Evolutionary conservation across 345 rosid species (phyloP).

Genomic region (Murraya paniculata): DNA sequence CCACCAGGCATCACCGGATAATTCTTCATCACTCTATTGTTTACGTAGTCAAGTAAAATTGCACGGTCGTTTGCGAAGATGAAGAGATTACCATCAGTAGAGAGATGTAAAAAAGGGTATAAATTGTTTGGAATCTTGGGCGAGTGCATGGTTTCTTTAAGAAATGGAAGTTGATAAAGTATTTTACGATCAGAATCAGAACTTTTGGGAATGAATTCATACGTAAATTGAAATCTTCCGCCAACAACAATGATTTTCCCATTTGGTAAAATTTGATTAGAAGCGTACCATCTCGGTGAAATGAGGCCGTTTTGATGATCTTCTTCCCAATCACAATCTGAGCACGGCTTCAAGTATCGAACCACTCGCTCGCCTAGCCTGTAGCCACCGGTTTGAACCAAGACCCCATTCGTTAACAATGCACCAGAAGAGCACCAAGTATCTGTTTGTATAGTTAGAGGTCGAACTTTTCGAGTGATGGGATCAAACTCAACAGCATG

Average conservation of each 20-base stretch:
- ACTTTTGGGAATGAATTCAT: conserved; percentile 23
- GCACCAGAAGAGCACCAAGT: conserved; percentile 40
- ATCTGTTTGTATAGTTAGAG: conserved; percentile 24
- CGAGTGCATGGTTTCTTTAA: conserved; percentile 28
- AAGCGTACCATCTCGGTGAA: conserved; percentile 42
- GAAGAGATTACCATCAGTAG: conserved; percentile 44
- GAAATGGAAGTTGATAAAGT: conserved; percentile 25
- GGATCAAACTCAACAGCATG: conserved; percentile 29
- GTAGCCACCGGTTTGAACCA: conserved; percentile 41
- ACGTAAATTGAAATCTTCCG: conserved; percentile 19
- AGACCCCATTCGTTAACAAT: conserved; percentile 16
- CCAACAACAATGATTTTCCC: conserved; percentile 37
- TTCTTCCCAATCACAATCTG: conserved; percentile 27
- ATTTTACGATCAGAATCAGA: conserved; percentile 6
- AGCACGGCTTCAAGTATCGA: conserved; percentile 21
- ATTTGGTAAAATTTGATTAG: conserved; percentile 33
- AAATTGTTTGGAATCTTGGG: conserved; percentile 31
- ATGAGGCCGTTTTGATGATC: background rate
- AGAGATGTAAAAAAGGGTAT: conserved; percentile 53
- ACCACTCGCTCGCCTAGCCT: conserved; percentile 15
- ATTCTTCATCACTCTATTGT: conserved; percentile 24
- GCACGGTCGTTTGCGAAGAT: conserved; percentile 50
- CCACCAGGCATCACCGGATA: conserved; percentile 52
- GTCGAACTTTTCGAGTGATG: conserved; percentile 3
- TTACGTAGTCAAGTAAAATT: conserved; percentile 36